Percentiles rank a stretch among this genome's conserved stretches.
Evolutionary conservation across 768 basidiomycete species (phyloP).

Genomic region (Exidia glandulosa): DNA sequence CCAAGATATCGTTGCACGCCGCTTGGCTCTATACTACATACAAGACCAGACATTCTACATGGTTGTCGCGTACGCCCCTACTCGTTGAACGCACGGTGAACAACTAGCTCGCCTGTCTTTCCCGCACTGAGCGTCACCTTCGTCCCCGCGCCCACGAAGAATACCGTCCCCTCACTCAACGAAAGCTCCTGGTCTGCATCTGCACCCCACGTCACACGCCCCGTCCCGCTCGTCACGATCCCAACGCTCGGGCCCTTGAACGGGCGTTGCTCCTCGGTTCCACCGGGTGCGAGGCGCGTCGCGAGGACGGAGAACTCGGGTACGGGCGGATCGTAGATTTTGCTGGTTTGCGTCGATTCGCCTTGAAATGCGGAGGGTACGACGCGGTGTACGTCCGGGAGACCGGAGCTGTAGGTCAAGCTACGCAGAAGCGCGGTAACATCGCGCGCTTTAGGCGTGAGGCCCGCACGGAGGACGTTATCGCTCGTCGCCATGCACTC

Average conservation of each 20-base stretch:
- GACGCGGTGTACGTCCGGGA: slow-evolving; percentile 60
- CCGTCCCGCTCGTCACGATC: slow-evolving; percentile 64
- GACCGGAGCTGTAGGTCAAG: slow-evolving; percentile 73
- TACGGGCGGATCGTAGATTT: slow-evolving; percentile 83
- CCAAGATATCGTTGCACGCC: too few species aligned
- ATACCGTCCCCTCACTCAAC: slow-evolving; percentile 54
- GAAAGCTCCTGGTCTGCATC: slow-evolving; percentile 31
- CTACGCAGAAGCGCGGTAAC: slow-evolving; percentile 79
- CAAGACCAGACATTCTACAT: too few species aligned
- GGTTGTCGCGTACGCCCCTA: too few species aligned
- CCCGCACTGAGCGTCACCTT: slow-evolving; percentile 37
- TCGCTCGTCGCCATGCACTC: slow-evolving; percentile 99
- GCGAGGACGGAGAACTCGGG: slow-evolving; percentile 85
- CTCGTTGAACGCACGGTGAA: slow-evolving; percentile 55
- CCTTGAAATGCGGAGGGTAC: slow-evolving; percentile 39
- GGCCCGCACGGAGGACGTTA: slow-evolving; percentile 96
- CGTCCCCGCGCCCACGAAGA: slow-evolving; percentile 70
- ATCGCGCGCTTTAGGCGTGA: slow-evolving; percentile 94
- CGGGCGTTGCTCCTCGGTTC: slow-evolving; percentile 41
- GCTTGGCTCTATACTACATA: too few species aligned
- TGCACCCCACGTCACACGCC: slow-evolving; percentile 27
- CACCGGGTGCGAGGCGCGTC: slow-evolving; percentile 34
- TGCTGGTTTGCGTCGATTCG: slow-evolving; percentile 20
- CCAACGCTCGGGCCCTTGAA: slow-evolving; percentile 78
- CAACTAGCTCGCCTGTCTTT: slow-evolving; percentile 29